A percentile compares a stretch with the other conserved stretches of the same genome.
Evolutionary conservation across 257 asterid species (phyloP).

Genomic region (Penstemon eatonii): DNA sequence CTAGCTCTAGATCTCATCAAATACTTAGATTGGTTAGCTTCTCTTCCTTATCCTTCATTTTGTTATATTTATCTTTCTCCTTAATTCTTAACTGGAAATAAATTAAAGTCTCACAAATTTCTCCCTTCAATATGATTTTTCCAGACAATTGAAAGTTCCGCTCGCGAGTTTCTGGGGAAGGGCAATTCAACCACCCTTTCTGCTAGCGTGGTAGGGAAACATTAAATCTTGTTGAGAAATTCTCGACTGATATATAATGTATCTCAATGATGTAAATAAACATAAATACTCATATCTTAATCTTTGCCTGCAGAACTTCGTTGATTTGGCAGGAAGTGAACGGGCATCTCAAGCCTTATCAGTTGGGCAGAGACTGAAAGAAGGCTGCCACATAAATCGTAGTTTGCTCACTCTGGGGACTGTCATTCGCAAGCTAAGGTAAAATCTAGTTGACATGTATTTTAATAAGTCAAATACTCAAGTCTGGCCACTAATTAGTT

Average conservation of each 20-base stretch:
- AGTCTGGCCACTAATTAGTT: background rate
- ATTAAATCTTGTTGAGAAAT: conserved; percentile 25
- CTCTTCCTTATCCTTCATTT: conserved; percentile 18
- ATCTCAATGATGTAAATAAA: conserved; percentile 23
- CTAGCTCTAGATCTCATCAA: conserved; percentile 99
- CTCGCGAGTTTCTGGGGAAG: conserved; percentile 94
- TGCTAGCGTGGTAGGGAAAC: conserved; percentile 84
- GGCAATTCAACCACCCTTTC: conserved; percentile 95
- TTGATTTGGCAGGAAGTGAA: conserved; percentile 99
- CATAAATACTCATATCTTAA: conserved; percentile 18
- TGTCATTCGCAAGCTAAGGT: conserved; percentile 65
- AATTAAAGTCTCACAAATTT: conserved; percentile 7
- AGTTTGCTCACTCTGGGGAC: conserved; percentile 76
- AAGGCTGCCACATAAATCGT: conserved; percentile 99
- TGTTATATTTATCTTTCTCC: conserved; percentile 20
- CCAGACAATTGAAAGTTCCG: conserved; percentile 98
- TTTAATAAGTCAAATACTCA: conserved; percentile 11
- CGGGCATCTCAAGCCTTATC: conserved; percentile 98
- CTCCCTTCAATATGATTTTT: conserved; percentile 26
- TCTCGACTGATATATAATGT: conserved; percentile 23
- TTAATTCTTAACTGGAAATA: background rate
- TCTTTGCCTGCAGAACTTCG: conserved; percentile 77
- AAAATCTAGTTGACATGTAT: conserved; percentile 3
- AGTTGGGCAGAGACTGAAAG: conserved; percentile 94
- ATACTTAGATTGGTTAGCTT: conserved; percentile 89